Evolutionary conservation across 768 basidiomycete species (phyloP).

Genomic region (Dioszegia aurantiaca): DNA sequence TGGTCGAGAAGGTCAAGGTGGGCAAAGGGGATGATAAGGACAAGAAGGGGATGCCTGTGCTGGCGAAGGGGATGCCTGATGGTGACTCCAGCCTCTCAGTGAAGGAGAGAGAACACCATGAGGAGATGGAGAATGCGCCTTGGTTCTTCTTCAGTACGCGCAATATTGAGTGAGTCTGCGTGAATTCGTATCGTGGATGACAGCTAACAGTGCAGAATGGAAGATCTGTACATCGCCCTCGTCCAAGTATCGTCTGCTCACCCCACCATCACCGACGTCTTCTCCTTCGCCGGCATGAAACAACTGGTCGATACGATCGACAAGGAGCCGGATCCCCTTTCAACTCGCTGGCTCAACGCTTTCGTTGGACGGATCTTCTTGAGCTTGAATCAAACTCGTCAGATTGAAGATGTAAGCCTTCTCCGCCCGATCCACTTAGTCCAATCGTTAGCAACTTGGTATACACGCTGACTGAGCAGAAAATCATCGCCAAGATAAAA

Average conservation of each 20-base stretch:
- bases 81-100: conserved; percentile 55
- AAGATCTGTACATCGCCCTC: conserved; percentile 72
- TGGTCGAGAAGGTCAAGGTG: conserved; percentile 15
- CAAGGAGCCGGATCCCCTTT: conserved; percentile 90
- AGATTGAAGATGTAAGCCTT: conserved; percentile 60
- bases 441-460: background rate
- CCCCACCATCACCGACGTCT: conserved; percentile 59
- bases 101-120: conserved; percentile 41
- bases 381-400: conserved; percentile 79
- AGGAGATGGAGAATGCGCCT: conserved; percentile 58
- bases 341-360: conserved; percentile 96
- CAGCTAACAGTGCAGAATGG: too few relatives aligned
- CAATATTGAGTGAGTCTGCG: conserved; percentile 52
- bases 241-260: conserved; percentile 59
- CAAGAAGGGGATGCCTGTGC: conserved; percentile 29
- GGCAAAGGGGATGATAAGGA: conserved; percentile 1
- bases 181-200: too few relatives aligned
- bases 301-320: conserved; percentile 79
- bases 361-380: conserved; percentile 89
- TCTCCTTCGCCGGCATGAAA: conserved; percentile 74
- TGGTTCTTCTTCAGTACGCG: conserved; percentile 93
- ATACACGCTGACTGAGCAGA: background rate
- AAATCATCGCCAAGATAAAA: conserved; percentile 80
- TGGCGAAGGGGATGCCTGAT: conserved; percentile 48
- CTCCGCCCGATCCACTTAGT: background rate